Percentiles rank a stretch among this genome's conserved stretches.
Evolutionary conservation across 495 filamentous ascomycete genomes (phyloP).

Genomic region (Hypoxylon lenormandii): DNA sequence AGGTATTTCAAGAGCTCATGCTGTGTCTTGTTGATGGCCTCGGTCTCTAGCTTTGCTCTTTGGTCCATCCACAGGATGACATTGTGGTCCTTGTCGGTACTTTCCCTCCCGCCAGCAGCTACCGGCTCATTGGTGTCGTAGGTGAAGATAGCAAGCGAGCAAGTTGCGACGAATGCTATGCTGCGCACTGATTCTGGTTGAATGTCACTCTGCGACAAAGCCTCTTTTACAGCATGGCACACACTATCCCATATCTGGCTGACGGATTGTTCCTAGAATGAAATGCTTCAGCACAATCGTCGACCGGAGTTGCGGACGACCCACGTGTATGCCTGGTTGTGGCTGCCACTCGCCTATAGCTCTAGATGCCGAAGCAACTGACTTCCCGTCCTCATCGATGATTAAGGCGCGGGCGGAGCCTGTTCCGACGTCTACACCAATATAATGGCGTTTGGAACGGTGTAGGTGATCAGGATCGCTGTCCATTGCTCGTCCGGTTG

Average conservation of each 20-base stretch:
- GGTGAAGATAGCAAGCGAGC: constrained; percentile 80
- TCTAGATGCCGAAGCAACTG: constrained; percentile 80
- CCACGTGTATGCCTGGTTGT: constrained; percentile 75
- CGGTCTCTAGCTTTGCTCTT: constrained; percentile 77
- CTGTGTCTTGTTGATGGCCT: constrained; percentile 80
- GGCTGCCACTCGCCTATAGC: constrained; percentile 85
- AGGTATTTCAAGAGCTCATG: constrained; percentile 85
- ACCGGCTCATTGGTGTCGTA: constrained; percentile 79
- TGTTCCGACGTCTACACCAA: constrained; percentile 85
- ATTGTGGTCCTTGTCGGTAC: constrained; percentile 75
- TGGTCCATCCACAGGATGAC: constrained; percentile 83
- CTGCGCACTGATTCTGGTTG: constrained; percentile 73
- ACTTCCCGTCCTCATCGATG: constrained; percentile 79
- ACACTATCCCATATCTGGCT: constrained; percentile 84
- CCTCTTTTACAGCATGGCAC: constrained; percentile 74
- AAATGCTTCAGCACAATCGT: constrained; percentile 2
- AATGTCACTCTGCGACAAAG: constrained; percentile 76
- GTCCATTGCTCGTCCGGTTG: not conserved
- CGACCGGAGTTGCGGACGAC: constrained; percentile 53
- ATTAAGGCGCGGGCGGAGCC: constrained; percentile 84
- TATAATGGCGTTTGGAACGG: constrained; percentile 59
- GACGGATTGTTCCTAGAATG: constrained; percentile 80
- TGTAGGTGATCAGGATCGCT: not conserved
- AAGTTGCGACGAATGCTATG: constrained; percentile 86
- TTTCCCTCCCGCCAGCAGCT: constrained; percentile 77